These are phyloP conservation scores for Pisolithus orientalis DNA, from an alignment of 768 basidiomycete genomes.

Conservation along the genomic window DNA sequence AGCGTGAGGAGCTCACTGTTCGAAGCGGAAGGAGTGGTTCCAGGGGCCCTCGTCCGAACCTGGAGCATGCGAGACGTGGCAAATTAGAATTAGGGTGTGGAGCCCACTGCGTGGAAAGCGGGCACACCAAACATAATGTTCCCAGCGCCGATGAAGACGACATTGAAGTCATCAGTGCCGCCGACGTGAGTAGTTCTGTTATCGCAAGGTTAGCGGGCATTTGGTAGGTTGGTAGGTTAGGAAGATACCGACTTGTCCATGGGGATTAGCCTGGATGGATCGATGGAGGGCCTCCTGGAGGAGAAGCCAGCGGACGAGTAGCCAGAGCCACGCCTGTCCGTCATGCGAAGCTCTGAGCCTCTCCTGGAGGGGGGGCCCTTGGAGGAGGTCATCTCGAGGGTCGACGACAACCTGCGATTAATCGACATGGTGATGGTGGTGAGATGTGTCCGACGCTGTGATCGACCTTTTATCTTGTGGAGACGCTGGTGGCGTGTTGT, in stretches of 20 bases:
- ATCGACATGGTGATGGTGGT: conserved; percentile 7
- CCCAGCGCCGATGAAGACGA: conserved; percentile 92
- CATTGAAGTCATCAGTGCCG: conserved; percentile 78
- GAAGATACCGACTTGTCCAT: conserved; percentile 62
- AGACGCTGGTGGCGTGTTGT: not conserved
- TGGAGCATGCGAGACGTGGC: conserved; percentile 23
- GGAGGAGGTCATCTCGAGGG: conserved; percentile 27
- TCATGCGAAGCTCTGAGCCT: conserved; percentile 36
- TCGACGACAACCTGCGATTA: conserved; percentile 20
- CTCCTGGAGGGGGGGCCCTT: conserved; percentile 35
- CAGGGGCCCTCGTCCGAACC: conserved; percentile 87
- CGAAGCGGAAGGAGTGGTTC: conserved; percentile 89
- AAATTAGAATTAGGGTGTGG: not conserved
- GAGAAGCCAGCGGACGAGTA: conserved; percentile 32
- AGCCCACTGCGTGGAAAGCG: not conserved
- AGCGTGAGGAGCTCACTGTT: conserved; percentile 53
- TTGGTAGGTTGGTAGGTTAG: not conserved
- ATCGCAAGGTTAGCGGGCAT: conserved; percentile 1
- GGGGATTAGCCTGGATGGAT: conserved; percentile 66
- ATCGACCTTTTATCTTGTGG: conserved; percentile 7
- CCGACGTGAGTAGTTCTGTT: conserved; percentile 44
- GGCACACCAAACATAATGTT: conserved; percentile 93
- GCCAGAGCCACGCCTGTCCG: conserved; percentile 46
- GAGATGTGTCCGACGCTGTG: not conserved
- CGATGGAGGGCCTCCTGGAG: conserved; percentile 68